Percentiles rank a stretch among this genome's conserved stretches.
Evolutionary conservation across 352 stramenopile genomes (phyloP).

Genomic region (Phytophthora ramorum): DNA sequence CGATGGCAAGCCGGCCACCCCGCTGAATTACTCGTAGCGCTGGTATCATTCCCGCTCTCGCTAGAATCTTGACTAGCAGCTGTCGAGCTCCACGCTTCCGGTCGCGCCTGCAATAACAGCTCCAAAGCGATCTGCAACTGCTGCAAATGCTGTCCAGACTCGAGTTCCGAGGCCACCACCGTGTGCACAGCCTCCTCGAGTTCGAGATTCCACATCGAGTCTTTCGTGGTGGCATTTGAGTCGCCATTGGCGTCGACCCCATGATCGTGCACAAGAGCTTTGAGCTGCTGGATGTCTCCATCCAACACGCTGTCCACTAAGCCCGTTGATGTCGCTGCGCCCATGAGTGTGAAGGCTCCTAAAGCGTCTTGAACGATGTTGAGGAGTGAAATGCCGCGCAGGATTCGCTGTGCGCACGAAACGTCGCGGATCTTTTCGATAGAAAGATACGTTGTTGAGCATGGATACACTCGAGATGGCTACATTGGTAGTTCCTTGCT

Average conservation of each 20-base stretch:
- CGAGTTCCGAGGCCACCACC: conserved; percentile 60
- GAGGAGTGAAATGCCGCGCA: conserved; percentile 2
- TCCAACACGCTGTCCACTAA: conserved; percentile 65
- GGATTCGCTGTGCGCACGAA: conserved; percentile 14
- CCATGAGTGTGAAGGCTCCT: conserved; percentile 11
- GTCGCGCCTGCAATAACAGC: conserved; percentile 50
- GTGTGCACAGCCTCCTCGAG: conserved; percentile 67
- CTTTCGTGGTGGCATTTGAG: conserved; percentile 8
- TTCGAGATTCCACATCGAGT: conserved; percentile 35
- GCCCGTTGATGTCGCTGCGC: conserved; percentile 22
- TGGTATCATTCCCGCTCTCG: conserved; percentile 14
- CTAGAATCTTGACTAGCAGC: conserved; percentile 12
- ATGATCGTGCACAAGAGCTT: conserved; percentile 41
- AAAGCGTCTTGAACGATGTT: conserved; percentile 4
- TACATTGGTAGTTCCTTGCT: conserved; percentile 15
- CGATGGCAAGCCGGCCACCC: conserved; percentile 62
- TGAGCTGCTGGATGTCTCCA: conserved; percentile 59
- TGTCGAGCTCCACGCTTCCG: conserved; percentile 40
- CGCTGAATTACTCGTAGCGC: conserved; percentile 35
- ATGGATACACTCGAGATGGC: conserved; percentile 27
- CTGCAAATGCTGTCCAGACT: conserved; percentile 64
- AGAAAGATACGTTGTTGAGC: conserved; percentile 17
- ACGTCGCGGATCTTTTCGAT: conserved; percentile 30
- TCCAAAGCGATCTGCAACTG: conserved; percentile 71
- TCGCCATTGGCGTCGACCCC: conserved; percentile 4